Conservation (phyloP, 768 basidiomycete species). For the Strobilomyces dryophilus region DNA sequence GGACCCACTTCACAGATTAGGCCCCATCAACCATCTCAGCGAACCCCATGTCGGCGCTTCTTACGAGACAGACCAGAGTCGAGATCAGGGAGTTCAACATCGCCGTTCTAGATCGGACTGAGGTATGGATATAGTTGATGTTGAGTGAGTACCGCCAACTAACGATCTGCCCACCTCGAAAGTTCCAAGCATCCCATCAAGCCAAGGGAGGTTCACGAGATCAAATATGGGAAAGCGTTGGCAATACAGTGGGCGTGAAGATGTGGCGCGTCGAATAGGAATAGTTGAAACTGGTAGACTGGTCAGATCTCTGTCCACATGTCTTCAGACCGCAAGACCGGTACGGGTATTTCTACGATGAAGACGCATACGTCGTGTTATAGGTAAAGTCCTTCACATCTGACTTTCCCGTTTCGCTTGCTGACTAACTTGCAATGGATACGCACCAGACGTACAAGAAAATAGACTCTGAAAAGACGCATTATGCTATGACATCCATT, state of each 20-base stretch:
- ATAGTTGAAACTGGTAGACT: slow-evolving; percentile 44
- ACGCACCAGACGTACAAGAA: slow-evolving; percentile 50
- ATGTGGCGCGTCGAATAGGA: slow-evolving; percentile 62
- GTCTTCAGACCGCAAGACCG: slow-evolving; percentile 26
- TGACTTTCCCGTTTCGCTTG: neutral
- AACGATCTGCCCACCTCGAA: neutral
- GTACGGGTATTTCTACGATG: slow-evolving; percentile 56
- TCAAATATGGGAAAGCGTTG: slow-evolving; percentile 48
- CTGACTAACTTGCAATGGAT: neutral
- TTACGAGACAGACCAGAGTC: slow-evolving; percentile 20
- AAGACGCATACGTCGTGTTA: slow-evolving; percentile 63
- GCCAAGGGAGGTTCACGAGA: slow-evolving; percentile 44
- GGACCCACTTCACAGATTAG: neutral
- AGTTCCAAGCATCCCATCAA: slow-evolving; percentile 47
- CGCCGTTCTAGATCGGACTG: slow-evolving; percentile 52
- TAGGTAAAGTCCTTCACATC: slow-evolving; percentile 38
- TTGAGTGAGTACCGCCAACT: neutral
- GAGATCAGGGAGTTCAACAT: slow-evolving; percentile 63
- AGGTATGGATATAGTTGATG: slow-evolving; percentile 35
- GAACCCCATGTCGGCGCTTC: slow-evolving; percentile 5
- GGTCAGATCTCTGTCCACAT: slow-evolving; percentile 6
- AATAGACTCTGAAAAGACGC: slow-evolving; percentile 35
- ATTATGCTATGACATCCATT: slow-evolving; percentile 57
- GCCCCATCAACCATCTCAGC: neutral
- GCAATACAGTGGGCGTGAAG: slow-evolving; percentile 40